Base-by-base conservation (phyloP, 2,329 filamentous ascomycete species). In the Harringtonia aguacate region DNA sequence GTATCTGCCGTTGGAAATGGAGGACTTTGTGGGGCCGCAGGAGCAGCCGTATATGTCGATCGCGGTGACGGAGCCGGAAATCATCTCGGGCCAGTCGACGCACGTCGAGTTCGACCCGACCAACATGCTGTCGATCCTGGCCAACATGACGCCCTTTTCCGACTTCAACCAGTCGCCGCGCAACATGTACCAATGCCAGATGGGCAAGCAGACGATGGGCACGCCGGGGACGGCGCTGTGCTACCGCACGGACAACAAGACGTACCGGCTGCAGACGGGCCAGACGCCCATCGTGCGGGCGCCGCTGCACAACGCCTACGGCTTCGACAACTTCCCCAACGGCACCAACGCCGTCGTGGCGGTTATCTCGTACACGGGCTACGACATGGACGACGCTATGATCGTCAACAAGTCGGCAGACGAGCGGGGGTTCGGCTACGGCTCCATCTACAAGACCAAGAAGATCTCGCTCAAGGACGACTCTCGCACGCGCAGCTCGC, bases 301-400 rank as follows among this genome's bases (percentile, higher is more conserved):
- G 24, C 90, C 90, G 28, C 73, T 97, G 36, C 89, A 98, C 67
- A 97, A 95, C 57, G 83, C 86, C 18, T 98, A 98, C 58, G 92
- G 90, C 18, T 81, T 97, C 48, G 92, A 98, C 67, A 97, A 97
- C 64, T 98, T 95, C 63, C 92, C 92, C 44, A 95, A 97, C 60
- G 92, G 92, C 24, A 89, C 80, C 57, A 98, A 98, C 57, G 87
- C 88, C 9, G 81, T 97, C 33, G 92, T 98, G 46, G 92, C 92
- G 47, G 94, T 98, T 61, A 95, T 98, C 51, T 95, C 90, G 1
- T 98, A 98, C 63, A 97, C 90, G 2, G 92, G 90, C 41, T 98
- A 97, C 66, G 92, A 98, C 73, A 98, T 98, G 92, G 92, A 98
- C 72, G 92, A 98, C 67, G 92, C 92, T 60, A 97, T 97, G 90